Base-by-base conservation (phyloP, 768 basidiomycete genomes). In the Austroboletus eburneus region DNA sequence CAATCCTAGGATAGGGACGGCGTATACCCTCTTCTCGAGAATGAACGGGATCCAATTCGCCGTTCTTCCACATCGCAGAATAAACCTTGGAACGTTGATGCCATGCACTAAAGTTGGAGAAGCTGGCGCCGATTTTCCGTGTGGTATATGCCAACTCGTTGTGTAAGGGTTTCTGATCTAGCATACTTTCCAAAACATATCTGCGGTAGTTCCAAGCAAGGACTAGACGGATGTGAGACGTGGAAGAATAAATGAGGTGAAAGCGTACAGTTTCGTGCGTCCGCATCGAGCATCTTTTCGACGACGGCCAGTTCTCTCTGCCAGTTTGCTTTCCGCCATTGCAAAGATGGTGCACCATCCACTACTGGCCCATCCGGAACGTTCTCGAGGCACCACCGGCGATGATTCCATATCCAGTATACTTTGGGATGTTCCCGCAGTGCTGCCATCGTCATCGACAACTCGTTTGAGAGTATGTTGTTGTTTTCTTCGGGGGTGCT, bases 71-170 rank as follows among this genome's bases (percentile, higher is more conserved):
- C 16, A 94, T 59, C 3, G 73, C 74, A 0, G 74, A 61, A 23
- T 89, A 72, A 8, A 92, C 73, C 59, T 92, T 95, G 1, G 91
- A 90, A 27, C 96, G 81, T 56, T 96, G 93, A 65, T 99, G 96
- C 96, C 96, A 99, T 18, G 96, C 96, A 52, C 92, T 95, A 63
- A 96, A 98, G 64, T 99, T 98, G 27, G 91, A 95, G 62, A 98
- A 93, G 59, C 91, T 97, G 40, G 85, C 72, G 65, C 88, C 85
- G 54, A 99, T 98, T 73, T 97, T 98, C 49, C 77, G 79, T 36
- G 78, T 81, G 3, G 96, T 98, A 61, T 90, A 98, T 0, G 72
- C 75, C 22, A 99, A 68, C 62, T 98, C 96, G n/a, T 80, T 72
- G 4, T 64, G 68, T 33, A 78, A 71, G 4, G 84, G 70, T 49